A percentile compares a stretch with the other conserved stretches of the same genome.
phyloP scores from a whole-genome alignment of 2,329 filamentous ascomycete genomes.

The Botrytis squamosa region DNA sequence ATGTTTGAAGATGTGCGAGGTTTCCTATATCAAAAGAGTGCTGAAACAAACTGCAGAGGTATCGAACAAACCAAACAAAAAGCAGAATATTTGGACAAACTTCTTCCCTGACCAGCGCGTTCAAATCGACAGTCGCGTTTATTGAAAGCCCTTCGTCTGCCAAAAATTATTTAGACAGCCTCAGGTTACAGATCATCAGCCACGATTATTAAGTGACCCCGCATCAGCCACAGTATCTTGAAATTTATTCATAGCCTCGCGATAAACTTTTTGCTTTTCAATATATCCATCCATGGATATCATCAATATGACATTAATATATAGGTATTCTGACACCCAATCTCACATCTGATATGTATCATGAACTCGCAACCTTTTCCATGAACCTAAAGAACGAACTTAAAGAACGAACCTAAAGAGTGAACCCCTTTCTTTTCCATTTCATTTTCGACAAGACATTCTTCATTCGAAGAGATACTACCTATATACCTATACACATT shows the following conservation, averaged over 20 bases:
- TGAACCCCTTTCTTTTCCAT: background rate
- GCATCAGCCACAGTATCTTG: conserved; percentile 1
- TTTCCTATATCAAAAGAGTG: conserved; percentile 23
- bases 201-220: conserved; percentile 3
- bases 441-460: too few relatives aligned
- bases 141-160: conserved; percentile 26
- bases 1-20: conserved; percentile 44
- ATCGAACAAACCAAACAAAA: conserved; percentile 11
- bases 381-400: background rate
- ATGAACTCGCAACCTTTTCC: background rate
- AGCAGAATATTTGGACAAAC: conserved; percentile 10
- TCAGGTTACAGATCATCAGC: background rate
- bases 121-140: conserved; percentile 29
- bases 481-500: background rate
- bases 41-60: conserved; percentile 13
- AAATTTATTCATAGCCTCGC: background rate
- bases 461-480: too few relatives aligned
- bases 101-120: conserved; percentile 28
- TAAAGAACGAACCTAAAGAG: background rate
- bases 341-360: background rate
- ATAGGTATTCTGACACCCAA: background rate
- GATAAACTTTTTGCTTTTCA: background rate
- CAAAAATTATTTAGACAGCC: conserved; percentile 24
- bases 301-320: background rate
- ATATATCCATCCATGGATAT: too few relatives aligned